Base-by-base conservation (phyloP, 805 yeast genomes). In the Metschnikowia gruessii region DNA sequence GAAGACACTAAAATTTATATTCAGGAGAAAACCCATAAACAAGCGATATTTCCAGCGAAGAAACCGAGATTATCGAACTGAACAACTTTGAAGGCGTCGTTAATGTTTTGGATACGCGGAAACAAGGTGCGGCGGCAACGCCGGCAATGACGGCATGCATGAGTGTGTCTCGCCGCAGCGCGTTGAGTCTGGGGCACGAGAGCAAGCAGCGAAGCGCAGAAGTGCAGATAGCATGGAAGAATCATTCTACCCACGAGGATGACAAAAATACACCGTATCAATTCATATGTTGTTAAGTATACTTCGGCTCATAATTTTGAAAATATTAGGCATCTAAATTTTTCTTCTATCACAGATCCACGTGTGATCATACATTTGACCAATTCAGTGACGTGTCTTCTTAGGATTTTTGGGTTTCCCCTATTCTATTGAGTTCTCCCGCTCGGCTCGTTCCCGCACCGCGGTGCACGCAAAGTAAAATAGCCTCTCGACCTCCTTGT, bases 401-500 rank as follows among this genome's bases (percentile, higher is more conserved):
- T 5, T 26, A 26, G 28, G 24, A 4, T 21, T 33, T 17, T 3
- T 12, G 36, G 19, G n/a, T 15, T 18, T 11, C 36, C 35, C 42
- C 26, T 26, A 29, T 30, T 29, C 35, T 6, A 26, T 26, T 28
- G 12, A 10, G 18, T 18, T 37, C 22, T 10, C 32, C 17, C 32
- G 38, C 34, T 32, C 24, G 17, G 38, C 38, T 32, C 31, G 13
- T 22, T 32, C 30, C 37, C 45, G 46, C 41, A 37, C 33, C 45
- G 24, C 32, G 33, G 34, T 43, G 22, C 42, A 31, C 42, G 39
- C 28, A 26, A 26, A 21, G 4, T 21, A 32, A 32, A 28, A 44
- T 34, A 34, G 40, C 17, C 10, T 28, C 33, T 18, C 18, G 43
- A 30, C 44, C 41, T 40, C 48, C 48, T 17, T 24, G 48, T 22